These are phyloP conservation scores for Neurospora sp. DNA, from an alignment of 495 filamentous ascomycete genomes.

Conservation along the genomic window DNA sequence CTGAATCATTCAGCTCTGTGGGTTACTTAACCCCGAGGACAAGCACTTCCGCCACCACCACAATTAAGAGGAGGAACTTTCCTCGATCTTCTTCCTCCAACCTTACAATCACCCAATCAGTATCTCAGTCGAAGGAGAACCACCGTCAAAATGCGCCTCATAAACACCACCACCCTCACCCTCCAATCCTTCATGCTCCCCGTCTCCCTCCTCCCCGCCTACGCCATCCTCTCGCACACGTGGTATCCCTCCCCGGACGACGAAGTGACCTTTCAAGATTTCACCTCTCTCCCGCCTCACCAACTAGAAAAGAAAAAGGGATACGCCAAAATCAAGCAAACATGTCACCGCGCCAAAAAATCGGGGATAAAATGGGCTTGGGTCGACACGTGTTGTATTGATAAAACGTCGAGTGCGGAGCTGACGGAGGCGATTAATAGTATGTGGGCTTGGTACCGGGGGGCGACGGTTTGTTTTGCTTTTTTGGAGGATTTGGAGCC, in stretches of 20 bases:
- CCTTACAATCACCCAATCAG: too few species aligned
- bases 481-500: slow-evolving; percentile 18
- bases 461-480: slow-evolving; percentile 25
- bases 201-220: slow-evolving; percentile 15
- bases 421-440: slow-evolving; percentile 38
- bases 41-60: too few species aligned
- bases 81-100: too few species aligned
- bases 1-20: not conserved
- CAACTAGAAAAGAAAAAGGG: not conserved
- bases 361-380: slow-evolving; percentile 28
- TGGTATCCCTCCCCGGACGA: slow-evolving; percentile 16
- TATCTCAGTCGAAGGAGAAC: too few species aligned
- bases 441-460: slow-evolving; percentile 35
- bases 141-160: slow-evolving; percentile 28
- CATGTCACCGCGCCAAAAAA: slow-evolving; percentile 20
- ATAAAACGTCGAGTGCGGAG: slow-evolving; percentile 35
- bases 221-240: slow-evolving; percentile 31
- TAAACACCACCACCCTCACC: slow-evolving; percentile 29
- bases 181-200: slow-evolving; percentile 26
- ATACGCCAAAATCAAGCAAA: slow-evolving; percentile 16
- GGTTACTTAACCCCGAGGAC: not conserved
- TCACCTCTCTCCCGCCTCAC: slow-evolving; percentile 9
- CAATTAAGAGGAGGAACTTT: too few species aligned
- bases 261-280: slow-evolving; percentile 24
- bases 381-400: slow-evolving; percentile 40